phyloP scores from a whole-genome alignment of 306 rosid genomes.

The Canavalia gladiata region DNA sequence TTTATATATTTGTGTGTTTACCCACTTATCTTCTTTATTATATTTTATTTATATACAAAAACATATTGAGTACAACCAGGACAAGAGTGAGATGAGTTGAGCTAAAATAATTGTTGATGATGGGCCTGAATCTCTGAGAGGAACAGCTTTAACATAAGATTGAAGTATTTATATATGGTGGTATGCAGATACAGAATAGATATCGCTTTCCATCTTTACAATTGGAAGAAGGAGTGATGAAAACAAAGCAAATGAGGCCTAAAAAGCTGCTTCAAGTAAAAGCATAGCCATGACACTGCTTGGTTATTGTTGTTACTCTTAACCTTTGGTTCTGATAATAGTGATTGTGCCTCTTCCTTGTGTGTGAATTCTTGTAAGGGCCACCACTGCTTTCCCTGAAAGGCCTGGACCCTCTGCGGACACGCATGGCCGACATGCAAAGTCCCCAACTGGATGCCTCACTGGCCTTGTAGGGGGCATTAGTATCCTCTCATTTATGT shows the following conservation, averaged over 20 bases:
- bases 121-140: constrained; percentile 44
- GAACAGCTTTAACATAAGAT: constrained; percentile 46
- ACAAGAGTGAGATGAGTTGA: constrained; percentile 41
- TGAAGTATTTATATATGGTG: constrained; percentile 32
- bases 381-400: constrained; percentile 96
- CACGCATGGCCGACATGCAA: constrained; percentile 95
- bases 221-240: constrained; percentile 56
- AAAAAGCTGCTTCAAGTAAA: constrained; percentile 55
- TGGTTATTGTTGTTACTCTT: neutral
- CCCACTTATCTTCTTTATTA: neutral
- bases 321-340: constrained; percentile 94
- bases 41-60: neutral
- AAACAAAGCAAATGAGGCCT: constrained; percentile 51
- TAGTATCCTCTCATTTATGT: constrained; percentile 87
- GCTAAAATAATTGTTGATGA: constrained; percentile 47
- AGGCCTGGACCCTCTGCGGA: constrained; percentile 82
- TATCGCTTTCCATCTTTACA: constrained; percentile 61
- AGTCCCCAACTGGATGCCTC: constrained; percentile 94
- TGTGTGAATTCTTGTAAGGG: constrained; percentile 90
- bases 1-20: constrained; percentile 6
- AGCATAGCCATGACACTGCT: constrained; percentile 40
- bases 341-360: constrained; percentile 96
- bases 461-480: constrained; percentile 94
- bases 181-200: constrained; percentile 36
- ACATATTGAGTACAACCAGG: neutral